Evolutionary conservation across 371 early-diverging fungal species (phyloP).

Genomic region (Mortierella sp.): DNA sequence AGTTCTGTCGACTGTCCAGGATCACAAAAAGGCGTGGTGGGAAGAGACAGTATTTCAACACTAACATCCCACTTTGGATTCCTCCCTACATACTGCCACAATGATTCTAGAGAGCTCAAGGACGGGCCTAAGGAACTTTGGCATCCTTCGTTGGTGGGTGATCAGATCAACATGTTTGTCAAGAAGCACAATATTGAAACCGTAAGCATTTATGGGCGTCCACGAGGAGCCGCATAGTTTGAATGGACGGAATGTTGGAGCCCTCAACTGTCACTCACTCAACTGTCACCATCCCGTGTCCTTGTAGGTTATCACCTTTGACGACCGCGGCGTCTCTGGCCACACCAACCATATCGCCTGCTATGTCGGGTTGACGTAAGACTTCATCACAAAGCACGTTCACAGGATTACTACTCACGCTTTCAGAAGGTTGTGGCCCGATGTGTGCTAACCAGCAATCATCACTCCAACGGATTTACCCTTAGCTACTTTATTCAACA

Average conservation of each 20-base stretch:
- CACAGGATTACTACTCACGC: too few species aligned
- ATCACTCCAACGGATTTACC: background rate
- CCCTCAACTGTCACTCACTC: background rate
- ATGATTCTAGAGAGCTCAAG: conserved; percentile 65
- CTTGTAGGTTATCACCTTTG: conserved; percentile 91
- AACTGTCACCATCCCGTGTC: background rate
- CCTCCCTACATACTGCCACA: too few species aligned
- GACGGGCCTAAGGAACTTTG: conserved; percentile 83
- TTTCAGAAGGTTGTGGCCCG: too few species aligned
- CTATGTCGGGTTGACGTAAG: conserved; percentile 80
- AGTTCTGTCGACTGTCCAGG: too few species aligned
- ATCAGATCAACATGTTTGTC: conserved; percentile 67
- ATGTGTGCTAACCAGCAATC: background rate
- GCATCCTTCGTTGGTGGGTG: conserved; percentile 70
- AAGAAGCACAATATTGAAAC: conserved; percentile 71
- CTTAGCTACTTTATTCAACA: conserved; percentile 49
- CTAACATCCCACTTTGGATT: too few species aligned
- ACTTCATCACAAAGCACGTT: too few species aligned
- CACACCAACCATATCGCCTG: conserved; percentile 95
- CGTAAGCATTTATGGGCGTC: conserved; percentile 58
- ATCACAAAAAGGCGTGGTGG: too few species aligned
- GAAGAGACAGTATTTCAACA: too few species aligned
- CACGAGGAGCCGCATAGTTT: too few species aligned
- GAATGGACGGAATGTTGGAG: too few species aligned
- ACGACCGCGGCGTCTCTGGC: conserved; percentile 89